Evolutionary conservation across 768 basidiomycete genomes (phyloP), one percentile per base, ranked within the genome.

Genomic region (Leccinum barrowsii): DNA sequence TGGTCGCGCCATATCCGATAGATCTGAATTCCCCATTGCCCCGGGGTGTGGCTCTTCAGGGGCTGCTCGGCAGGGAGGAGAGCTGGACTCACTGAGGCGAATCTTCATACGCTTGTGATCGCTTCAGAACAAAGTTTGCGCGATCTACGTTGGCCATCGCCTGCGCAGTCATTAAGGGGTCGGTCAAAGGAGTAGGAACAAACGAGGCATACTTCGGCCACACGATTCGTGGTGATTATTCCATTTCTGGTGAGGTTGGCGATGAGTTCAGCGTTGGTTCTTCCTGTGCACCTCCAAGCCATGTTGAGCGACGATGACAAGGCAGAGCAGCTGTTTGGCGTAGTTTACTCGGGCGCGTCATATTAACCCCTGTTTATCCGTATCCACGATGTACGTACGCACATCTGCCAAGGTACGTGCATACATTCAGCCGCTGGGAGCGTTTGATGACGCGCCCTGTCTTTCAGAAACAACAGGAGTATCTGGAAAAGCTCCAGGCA

Each of bases 1-100:
- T 98, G 0, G 96, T 99, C 13, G 94, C 95, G 12, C 85, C 87
- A 66, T 89, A 82, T 2, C 90, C 89, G 53, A 94, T 94, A 17
- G 78, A 59, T 70, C 90, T 90, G 65, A 35, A 59, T 59, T 12
- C 22, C 48, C 30, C 13, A 37, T 37, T 37, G 8, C 15, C 35
- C n/a, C 15, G 35, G 15, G 6, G 24, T 60, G 47, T 13, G 17
- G 50, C 46, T 24, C 12, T 12, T 30, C 26, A 12, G 4, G 40
- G 40, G 12, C 7, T 7, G 40, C 24, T 32, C 6, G 30, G 34
- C 17, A n/a, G 19, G 0, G 71, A 70, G 61, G 77, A 74, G 22
- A 62, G 56, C 61, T 74, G 71, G 19, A 53, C 64, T 11, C 70
- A 88, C 86, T 90, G 86, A 5, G 92, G 92, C 0, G 86, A 85